phyloP scores from a whole-genome alignment of 495 filamentous ascomycete genomes.

The Penicillium mononematosum region DNA sequence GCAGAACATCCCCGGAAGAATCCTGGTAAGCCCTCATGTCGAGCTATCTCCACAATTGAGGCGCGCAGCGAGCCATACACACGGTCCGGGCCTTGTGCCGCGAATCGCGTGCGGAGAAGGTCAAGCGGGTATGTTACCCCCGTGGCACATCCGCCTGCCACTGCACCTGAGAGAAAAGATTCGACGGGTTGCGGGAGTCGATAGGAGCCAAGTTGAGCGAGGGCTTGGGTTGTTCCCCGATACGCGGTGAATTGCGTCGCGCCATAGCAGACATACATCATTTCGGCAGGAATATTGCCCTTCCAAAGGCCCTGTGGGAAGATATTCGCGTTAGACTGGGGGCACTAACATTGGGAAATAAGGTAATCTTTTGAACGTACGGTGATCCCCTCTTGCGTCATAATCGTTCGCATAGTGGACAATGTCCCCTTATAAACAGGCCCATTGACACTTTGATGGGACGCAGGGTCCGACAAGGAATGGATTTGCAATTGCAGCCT shows the following conservation, averaged over 20 bases:
- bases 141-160: conserved; percentile 78
- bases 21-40: conserved; percentile 68
- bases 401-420: conserved; percentile 71
- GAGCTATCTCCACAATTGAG: conserved; percentile 69
- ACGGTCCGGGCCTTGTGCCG: conserved; percentile 82
- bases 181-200: conserved; percentile 57
- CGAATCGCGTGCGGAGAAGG: conserved; percentile 90
- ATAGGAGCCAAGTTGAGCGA: conserved; percentile 52
- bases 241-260: conserved; percentile 91
- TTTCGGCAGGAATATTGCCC: conserved; percentile 92
- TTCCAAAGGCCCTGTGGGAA: conserved; percentile 79
- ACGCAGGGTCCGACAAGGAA: conserved; percentile 67
- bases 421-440: conserved; percentile 79
- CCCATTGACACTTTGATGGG: conserved; percentile 50
- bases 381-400: conserved; percentile 74
- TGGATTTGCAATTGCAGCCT: conserved; percentile 88
- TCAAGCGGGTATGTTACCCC: conserved; percentile 88
- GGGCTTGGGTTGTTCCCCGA: conserved; percentile 61
- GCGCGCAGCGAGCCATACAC: conserved; percentile 69
- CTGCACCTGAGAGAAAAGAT: conserved; percentile 76
- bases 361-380: conserved; percentile 32
- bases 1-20: conserved; percentile 87
- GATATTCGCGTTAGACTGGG: not conserved
- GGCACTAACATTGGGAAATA: not conserved
- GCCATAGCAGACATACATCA: conserved; percentile 88